phyloP scores from a whole-genome alignment of 306 rosid genomes.

The Canavalia gladiata region DNA sequence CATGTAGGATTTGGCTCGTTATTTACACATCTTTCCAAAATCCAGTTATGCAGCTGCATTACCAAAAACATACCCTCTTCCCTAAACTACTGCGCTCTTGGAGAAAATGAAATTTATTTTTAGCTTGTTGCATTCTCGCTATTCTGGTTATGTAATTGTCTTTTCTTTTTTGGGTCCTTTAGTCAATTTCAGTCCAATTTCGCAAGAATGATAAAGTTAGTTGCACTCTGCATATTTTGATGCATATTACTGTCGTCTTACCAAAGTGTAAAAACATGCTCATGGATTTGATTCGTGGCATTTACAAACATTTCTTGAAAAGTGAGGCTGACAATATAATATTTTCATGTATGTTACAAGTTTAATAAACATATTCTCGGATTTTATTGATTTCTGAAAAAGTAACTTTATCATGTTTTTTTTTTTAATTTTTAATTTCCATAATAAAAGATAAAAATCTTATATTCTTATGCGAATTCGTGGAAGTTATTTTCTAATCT shows the following conservation, averaged over 20 bases:
- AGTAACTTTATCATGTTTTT: no score
- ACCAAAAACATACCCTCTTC: neutral
- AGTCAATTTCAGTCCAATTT: neutral
- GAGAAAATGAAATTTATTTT: neutral
- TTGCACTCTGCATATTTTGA: neutral
- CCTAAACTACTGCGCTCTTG: neutral
- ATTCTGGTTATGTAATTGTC: neutral
- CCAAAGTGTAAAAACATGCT: neutral
- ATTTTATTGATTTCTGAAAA: no score
- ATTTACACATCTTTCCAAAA: neutral
- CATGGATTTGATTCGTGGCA: no score
- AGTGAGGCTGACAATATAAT: no score
- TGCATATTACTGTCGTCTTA: neutral
- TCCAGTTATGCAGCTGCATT: neutral
- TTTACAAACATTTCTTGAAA: no score
- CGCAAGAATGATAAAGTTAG: neutral
- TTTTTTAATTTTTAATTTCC: no score
- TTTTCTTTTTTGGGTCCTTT: neutral
- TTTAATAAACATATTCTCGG: no score
- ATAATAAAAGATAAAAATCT: no score
- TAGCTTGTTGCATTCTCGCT: neutral
- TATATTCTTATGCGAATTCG: no score
- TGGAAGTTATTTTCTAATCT: no score
- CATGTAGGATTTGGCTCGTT: neutral
- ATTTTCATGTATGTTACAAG: no score